phyloP scores from a whole-genome alignment of 1,139 yeast species.

The Pichia sorboxylosa region DNA sequence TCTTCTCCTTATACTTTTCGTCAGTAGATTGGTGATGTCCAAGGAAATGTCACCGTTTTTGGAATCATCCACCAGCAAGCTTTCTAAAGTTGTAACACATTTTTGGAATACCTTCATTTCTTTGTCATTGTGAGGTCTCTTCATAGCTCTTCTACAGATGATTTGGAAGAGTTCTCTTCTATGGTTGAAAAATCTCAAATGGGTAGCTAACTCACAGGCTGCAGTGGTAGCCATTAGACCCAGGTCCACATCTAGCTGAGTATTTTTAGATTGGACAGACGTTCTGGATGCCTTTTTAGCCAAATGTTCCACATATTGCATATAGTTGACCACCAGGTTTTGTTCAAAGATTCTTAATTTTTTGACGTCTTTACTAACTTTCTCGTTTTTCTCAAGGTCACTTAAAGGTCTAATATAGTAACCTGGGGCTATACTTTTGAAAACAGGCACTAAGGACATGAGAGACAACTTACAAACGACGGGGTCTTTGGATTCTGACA shows the following conservation, averaged over 20 bases:
- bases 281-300: conserved; percentile 32
- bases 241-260: conserved; percentile 31
- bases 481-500: conserved; percentile 57
- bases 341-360: conserved; percentile 73
- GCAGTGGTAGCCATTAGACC: conserved; percentile 60
- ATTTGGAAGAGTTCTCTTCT: conserved; percentile 61
- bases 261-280: conserved; percentile 29
- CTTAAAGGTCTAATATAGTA: conserved; percentile 76
- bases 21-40: conserved; percentile 56
- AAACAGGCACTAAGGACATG: conserved; percentile 72
- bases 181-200: conserved; percentile 71
- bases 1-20: conserved; percentile 63
- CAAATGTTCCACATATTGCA: conserved; percentile 51
- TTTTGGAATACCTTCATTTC: conserved; percentile 43
- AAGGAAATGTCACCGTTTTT: conserved; percentile 70
- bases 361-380: conserved; percentile 72
- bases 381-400: conserved; percentile 70
- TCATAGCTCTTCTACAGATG: conserved; percentile 54
- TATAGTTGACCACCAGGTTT: conserved; percentile 56
- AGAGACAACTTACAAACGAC: conserved; percentile 65
- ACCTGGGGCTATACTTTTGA: conserved; percentile 78
- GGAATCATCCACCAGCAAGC: conserved; percentile 51
- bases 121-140: conserved; percentile 34
- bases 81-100: conserved; percentile 56
- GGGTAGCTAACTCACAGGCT: conserved; percentile 62